phyloP scores from a whole-genome alignment of 352 stramenopile genomes.

The Pythium guiyangense region DNA sequence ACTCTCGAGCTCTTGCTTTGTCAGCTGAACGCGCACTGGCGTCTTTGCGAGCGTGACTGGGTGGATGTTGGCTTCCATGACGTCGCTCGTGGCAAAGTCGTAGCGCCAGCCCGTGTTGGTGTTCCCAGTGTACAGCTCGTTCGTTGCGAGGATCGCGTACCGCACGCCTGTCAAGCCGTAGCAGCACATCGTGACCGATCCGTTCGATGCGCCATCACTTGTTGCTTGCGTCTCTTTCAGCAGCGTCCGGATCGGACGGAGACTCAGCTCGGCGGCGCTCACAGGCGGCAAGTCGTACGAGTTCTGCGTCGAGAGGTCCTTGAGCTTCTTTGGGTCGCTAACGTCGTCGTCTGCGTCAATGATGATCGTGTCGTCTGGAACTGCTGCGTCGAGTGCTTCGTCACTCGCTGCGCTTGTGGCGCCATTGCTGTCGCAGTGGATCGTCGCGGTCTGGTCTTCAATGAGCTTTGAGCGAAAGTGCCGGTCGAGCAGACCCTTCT shows the following conservation, averaged over 20 bases:
- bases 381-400: background rate
- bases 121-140: slow-evolving; percentile 77
- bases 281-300: slow-evolving; percentile 82
- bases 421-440: slow-evolving; percentile 24
- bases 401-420: background rate
- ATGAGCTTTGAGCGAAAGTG: slow-evolving; percentile 68
- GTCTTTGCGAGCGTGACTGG: slow-evolving; percentile 55
- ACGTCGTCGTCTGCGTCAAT: slow-evolving; percentile 15
- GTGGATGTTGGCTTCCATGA: slow-evolving; percentile 63
- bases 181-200: slow-evolving; percentile 66
- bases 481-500: slow-evolving; percentile 62
- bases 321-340: slow-evolving; percentile 19
- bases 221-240: slow-evolving; percentile 10
- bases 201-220: slow-evolving; percentile 3
- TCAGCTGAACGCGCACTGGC: slow-evolving; percentile 34
- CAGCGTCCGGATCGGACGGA: slow-evolving; percentile 59
- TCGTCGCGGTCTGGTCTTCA: slow-evolving; percentile 37
- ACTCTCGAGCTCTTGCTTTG: slow-evolving; percentile 49
- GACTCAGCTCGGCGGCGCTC: slow-evolving; percentile 64
- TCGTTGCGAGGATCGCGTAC: slow-evolving; percentile 71
- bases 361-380: slow-evolving; percentile 30
- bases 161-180: slow-evolving; percentile 65
- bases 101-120: slow-evolving; percentile 80
- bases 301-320: slow-evolving; percentile 74
- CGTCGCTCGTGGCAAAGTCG: slow-evolving; percentile 72